These are phyloP conservation scores for Bathelium albidoporum DNA, from an alignment of 495 filamentous ascomycete species.

Conservation along the genomic window DNA sequence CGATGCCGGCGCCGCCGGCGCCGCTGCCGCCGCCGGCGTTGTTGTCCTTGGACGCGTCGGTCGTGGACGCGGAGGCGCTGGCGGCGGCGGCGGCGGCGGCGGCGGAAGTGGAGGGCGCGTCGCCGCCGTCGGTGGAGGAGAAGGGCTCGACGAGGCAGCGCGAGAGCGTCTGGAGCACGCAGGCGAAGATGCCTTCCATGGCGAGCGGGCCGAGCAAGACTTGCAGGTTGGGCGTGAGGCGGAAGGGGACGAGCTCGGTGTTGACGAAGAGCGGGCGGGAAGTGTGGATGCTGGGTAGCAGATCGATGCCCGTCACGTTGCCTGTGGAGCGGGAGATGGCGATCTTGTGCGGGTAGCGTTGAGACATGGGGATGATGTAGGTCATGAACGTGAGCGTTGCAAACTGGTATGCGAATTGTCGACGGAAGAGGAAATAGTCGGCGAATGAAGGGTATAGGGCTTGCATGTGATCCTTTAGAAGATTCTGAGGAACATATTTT, in stretches of 20 bases:
- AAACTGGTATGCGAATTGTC: constrained; percentile 91
- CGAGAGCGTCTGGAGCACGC: constrained; percentile 88
- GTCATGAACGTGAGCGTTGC: constrained; percentile 98
- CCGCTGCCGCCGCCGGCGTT: constrained; percentile 6
- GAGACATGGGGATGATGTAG: constrained; percentile 90
- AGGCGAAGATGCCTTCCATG: constrained; percentile 87
- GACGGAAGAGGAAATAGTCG: constrained; percentile 96
- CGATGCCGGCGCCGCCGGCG: constrained; percentile 41
- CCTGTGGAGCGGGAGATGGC: constrained; percentile 80
- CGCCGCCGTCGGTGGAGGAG: constrained; percentile 7
- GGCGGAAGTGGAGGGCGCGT: neutral
- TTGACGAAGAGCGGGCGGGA: constrained; percentile 84
- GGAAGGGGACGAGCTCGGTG: constrained; percentile 89
- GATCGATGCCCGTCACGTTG: constrained; percentile 92
- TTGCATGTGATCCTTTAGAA: constrained; percentile 85
- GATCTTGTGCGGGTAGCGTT: constrained; percentile 89
- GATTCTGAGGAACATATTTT: constrained; percentile 69
- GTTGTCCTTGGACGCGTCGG: constrained; percentile 3
- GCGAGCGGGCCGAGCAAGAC: constrained; percentile 89
- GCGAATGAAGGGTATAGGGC: constrained; percentile 76
- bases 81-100: neutral
- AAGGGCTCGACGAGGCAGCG: constrained; percentile 77
- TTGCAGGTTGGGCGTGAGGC: constrained; percentile 92
- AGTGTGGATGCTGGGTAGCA: constrained; percentile 73
- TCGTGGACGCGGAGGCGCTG: neutral